Percentiles rank a stretch among this genome's conserved stretches.
Evolutionary conservation across 1,139 yeast genomes (phyloP).

Genomic region (Groenewaldozyma sp.): DNA sequence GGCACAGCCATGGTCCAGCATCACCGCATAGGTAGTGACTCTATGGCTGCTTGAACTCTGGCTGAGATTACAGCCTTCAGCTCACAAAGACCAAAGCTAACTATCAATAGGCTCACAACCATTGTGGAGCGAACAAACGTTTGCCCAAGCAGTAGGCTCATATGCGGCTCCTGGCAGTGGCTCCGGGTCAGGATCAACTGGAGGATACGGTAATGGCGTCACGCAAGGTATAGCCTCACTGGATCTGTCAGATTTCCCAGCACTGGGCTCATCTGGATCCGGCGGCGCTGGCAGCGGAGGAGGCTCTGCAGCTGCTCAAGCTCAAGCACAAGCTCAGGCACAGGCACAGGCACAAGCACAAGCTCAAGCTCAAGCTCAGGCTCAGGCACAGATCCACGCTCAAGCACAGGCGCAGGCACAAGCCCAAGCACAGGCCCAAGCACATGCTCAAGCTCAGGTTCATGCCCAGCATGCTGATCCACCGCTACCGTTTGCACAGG

Average conservation of each 20-base stretch:
- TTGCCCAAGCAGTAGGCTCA: slow-evolving; percentile 7
- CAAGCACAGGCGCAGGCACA: neutral
- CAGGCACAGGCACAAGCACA: neutral
- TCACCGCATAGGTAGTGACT: no score
- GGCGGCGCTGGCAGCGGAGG: slow-evolving; percentile 10
- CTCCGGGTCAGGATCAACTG: slow-evolving; percentile 16
- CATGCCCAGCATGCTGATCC: slow-evolving; percentile 6
- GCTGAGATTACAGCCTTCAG: no score
- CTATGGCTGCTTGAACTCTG: no score
- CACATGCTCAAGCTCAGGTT: neutral
- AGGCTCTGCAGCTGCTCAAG: neutral
- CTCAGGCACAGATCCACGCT: no score
- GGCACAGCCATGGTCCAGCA: no score
- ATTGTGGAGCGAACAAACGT: neutral
- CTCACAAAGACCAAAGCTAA: no score
- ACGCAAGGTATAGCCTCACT: slow-evolving; percentile 12
- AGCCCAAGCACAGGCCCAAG: neutral
- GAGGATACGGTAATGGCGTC: neutral
- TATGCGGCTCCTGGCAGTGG: slow-evolving; percentile 6
- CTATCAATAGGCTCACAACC: no score
- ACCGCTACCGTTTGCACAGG: slow-evolving; percentile 11
- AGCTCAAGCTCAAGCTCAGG: no score
- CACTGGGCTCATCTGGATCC: slow-evolving; percentile 17
- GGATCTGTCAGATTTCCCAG: slow-evolving; percentile 25
- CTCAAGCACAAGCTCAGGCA: neutral